These are phyloP conservation scores for Pseudozyma thailandica DNA, from an alignment of 1,284 basidiomycete species.

Conservation along the genomic window DNA sequence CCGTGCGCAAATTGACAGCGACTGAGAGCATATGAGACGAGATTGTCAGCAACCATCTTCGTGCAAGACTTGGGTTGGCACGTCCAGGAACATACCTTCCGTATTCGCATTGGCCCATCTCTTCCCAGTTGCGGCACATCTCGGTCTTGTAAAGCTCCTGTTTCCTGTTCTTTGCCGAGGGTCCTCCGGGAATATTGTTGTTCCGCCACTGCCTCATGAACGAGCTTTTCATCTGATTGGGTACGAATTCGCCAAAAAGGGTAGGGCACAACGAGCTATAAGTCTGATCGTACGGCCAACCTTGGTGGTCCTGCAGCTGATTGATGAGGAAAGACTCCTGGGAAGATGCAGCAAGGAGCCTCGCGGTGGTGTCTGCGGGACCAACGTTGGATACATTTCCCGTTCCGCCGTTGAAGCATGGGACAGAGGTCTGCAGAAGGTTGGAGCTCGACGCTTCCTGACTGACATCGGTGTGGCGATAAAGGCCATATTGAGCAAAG, in stretches of 20 bases:
- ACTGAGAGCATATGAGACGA: constrained; percentile 9
- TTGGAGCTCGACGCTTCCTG: neutral
- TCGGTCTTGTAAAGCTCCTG: constrained; percentile 90
- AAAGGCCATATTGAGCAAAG: neutral
- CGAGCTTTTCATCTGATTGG: neutral
- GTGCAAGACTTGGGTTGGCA: too few relatives aligned
- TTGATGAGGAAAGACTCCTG: constrained; percentile 4
- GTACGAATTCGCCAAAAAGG: neutral
- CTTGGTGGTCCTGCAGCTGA: neutral
- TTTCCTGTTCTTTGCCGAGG: constrained; percentile 81
- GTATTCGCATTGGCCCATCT: constrained; percentile 88
- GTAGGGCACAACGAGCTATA: too few relatives aligned
- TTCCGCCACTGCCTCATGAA: neutral
- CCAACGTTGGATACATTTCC: neutral
- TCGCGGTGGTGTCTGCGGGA: neutral
- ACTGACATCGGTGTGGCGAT: neutral
- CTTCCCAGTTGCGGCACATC: constrained; percentile 89
- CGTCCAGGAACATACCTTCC: constrained; percentile 67
- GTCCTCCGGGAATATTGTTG: neutral
- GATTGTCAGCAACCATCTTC: neutral
- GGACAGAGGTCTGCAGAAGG: neutral
- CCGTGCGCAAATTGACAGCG: constrained; percentile 74
- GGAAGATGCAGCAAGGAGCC: constrained; percentile 3
- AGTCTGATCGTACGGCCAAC: neutral
- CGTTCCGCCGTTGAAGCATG: neutral